These are phyloP conservation scores for Spergularia marina DNA, from an alignment of 148 eudicot species.

Conservation along the genomic window DNA sequence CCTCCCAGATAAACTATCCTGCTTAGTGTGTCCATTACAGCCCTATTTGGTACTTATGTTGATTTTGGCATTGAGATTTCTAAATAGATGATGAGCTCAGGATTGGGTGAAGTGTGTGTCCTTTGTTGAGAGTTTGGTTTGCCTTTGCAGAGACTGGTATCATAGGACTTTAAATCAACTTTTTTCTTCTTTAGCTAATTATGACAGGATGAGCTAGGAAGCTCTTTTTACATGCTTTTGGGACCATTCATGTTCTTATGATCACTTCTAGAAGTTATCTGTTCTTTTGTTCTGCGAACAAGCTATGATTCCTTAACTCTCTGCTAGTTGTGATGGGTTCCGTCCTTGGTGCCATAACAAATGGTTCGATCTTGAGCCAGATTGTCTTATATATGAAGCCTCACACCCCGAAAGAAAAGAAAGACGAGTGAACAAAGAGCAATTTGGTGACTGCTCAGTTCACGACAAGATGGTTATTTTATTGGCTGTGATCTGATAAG, in stretches of 20 bases:
- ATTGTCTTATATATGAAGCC: slow-evolving; percentile 69
- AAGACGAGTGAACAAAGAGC: slow-evolving; percentile 47
- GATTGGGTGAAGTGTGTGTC: not conserved
- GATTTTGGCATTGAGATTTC: not conserved
- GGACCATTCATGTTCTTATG: not conserved
- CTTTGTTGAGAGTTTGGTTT: not conserved
- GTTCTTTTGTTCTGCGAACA: not conserved
- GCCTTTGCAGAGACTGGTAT: not conserved
- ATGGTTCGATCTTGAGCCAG: slow-evolving; percentile 76
- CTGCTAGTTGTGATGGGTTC: slow-evolving; percentile 71
- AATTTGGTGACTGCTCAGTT: not conserved
- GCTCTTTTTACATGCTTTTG: not conserved
- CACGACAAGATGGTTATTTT: not conserved
- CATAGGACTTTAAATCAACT: not conserved
- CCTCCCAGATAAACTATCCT: not conserved
- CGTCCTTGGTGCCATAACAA: slow-evolving; percentile 58
- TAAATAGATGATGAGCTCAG: not conserved
- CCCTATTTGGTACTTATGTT: not conserved
- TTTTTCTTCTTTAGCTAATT: not conserved
- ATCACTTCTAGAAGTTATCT: not conserved
- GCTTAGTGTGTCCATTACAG: not conserved
- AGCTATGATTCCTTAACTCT: slow-evolving; percentile 35
- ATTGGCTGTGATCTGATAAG: too few relatives aligned
- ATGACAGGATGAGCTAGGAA: not conserved
- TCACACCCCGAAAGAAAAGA: slow-evolving; percentile 60